Evolutionary conservation across 2,329 filamentous ascomycete genomes (phyloP).

Genomic region (Endoconidiophora polonica): DNA sequence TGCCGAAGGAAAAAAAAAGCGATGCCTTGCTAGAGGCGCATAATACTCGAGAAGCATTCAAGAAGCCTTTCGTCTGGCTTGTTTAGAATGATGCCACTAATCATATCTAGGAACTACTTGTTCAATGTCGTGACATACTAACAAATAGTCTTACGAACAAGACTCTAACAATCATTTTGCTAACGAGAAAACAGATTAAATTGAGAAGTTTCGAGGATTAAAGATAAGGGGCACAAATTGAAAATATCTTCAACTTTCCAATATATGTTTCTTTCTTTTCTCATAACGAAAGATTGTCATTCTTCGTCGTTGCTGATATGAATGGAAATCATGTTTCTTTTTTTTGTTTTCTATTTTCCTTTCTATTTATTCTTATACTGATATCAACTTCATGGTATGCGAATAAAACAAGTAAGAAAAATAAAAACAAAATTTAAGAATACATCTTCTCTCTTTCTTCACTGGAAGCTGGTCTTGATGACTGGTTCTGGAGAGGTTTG

Average conservation of each 20-base stretch:
- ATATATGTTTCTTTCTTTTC: not conserved
- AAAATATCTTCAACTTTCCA: not conserved
- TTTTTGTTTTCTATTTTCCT: not conserved
- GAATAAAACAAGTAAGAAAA: too few relatives aligned
- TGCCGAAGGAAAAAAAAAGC: too few relatives aligned
- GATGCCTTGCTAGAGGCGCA: too few relatives aligned
- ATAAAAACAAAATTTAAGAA: too few relatives aligned
- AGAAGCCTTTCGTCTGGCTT: too few relatives aligned
- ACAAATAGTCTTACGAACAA: too few relatives aligned
- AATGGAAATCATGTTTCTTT: not conserved
- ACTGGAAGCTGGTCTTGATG: constrained; percentile 13
- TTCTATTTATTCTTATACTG: not conserved
- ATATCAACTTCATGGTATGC: too few relatives aligned
- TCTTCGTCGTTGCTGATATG: not conserved
- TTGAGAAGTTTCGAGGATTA: not conserved
- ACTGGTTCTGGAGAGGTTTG: constrained; percentile 11
- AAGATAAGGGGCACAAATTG: too few relatives aligned
- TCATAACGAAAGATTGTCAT: not conserved
- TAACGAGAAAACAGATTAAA: not conserved
- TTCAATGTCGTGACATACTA: too few relatives aligned
- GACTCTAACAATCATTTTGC: not conserved
- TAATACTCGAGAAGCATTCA: too few relatives aligned
- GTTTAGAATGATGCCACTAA: too few relatives aligned
- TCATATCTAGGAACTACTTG: too few relatives aligned
- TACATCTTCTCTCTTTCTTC: constrained; percentile 13